A percentile compares a stretch with the other conserved stretches of the same genome.
These are phyloP conservation scores for Trichoderma oligosporum DNA, from an alignment of 2,329 filamentous ascomycete genomes.

Conservation along the genomic window DNA sequence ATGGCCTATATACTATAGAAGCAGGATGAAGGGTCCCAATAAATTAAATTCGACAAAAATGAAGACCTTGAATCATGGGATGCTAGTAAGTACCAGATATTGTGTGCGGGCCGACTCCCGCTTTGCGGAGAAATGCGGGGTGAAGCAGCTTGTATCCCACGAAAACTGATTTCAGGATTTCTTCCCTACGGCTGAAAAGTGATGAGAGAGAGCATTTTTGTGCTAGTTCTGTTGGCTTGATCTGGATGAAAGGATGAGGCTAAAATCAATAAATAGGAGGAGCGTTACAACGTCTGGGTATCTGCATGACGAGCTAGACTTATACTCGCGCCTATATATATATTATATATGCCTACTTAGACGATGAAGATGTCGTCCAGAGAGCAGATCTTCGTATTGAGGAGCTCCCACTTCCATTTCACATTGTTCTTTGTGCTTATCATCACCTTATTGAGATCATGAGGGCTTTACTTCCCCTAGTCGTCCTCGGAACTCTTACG, in stretches of 20 bases:
- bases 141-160: no score
- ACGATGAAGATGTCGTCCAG: neutral
- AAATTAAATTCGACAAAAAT: no score
- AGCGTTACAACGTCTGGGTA: neutral
- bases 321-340: no score
- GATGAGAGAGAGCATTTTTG: neutral
- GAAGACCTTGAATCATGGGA: neutral
- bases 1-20: no score
- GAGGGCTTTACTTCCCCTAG: neutral
- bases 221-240: neutral
- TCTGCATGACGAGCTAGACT: neutral
- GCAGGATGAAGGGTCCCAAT: no score
- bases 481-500: neutral
- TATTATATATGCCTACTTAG: neutral
- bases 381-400: no score
- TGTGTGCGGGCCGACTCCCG: constrained; percentile 8
- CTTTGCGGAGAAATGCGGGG: constrained; percentile 4
- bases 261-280: neutral
- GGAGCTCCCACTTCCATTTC: neutral
- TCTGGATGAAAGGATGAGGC: neutral
- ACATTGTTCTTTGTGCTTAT: neutral
- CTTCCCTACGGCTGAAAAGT: neutral
- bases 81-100: no score
- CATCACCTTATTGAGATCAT: neutral
- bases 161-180: no score